Evolutionary conservation across 179 eudicot species (phyloP).

Genomic region (Beta lomatogona): DNA sequence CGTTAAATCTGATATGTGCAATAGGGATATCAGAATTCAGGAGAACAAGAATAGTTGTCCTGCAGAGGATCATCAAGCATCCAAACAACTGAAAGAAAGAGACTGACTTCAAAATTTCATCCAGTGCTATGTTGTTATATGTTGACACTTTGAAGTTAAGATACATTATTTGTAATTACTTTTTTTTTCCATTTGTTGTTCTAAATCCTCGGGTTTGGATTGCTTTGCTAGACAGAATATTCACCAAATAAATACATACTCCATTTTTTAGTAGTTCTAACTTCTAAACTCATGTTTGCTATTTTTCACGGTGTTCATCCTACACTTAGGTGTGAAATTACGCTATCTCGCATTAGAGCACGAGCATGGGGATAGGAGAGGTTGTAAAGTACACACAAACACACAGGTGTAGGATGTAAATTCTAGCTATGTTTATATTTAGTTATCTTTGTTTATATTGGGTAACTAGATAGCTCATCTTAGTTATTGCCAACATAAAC

Average conservation of each 20-base stretch:
- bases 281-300: neutral
- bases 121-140: conserved; percentile 5
- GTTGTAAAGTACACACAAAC: too few species aligned
- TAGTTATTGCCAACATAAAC: too few species aligned
- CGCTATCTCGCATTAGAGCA: too few species aligned
- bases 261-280: neutral
- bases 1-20: conserved; percentile 85
- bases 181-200: conserved; percentile 28
- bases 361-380: too few species aligned
- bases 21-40: conserved; percentile 86
- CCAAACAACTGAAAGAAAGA: conserved; percentile 51
- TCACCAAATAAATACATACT: conserved; percentile 20
- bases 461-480: too few species aligned
- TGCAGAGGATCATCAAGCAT: conserved; percentile 89
- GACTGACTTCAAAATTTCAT: conserved; percentile 14
- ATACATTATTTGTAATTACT: conserved; percentile 25
- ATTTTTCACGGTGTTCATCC: too few species aligned
- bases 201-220: conserved; percentile 4
- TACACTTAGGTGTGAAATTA: too few species aligned
- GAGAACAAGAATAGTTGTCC: conserved; percentile 91
- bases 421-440: neutral
- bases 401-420: too few species aligned
- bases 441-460: neutral
- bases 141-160: neutral
- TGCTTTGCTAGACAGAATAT: conserved; percentile 17